Evolutionary conservation across 2,329 filamentous ascomycete genomes (phyloP).

Genomic region (Colletotrichum lupini): DNA sequence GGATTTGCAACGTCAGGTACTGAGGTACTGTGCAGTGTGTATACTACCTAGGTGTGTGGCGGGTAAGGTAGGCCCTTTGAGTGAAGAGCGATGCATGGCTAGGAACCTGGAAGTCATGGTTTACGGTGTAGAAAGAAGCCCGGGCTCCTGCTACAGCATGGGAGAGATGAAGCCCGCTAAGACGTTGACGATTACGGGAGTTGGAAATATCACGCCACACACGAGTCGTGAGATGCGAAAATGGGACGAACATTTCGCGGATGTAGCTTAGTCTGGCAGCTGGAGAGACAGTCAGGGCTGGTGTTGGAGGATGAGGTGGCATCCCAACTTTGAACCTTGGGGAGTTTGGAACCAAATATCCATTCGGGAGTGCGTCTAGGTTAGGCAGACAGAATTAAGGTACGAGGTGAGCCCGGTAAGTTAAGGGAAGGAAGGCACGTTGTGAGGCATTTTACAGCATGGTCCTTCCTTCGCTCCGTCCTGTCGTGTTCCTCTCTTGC

Average conservation of each 20-base stretch:
- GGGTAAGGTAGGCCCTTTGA: conserved; percentile 4
- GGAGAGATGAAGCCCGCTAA: conserved; percentile 13
- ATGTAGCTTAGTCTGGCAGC: not conserved
- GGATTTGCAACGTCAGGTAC: not conserved
- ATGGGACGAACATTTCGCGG: conserved; percentile 31
- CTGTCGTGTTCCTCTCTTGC: not conserved
- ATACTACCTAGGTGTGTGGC: not conserved
- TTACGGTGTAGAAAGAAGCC: not conserved
- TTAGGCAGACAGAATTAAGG: not conserved
- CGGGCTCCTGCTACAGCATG: not conserved
- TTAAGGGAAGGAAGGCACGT: not conserved
- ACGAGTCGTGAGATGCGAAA: conserved; percentile 24
- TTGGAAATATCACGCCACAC: conserved; percentile 30
- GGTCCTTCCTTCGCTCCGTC: not conserved
- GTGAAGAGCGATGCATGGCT: not conserved
- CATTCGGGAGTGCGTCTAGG: too few species aligned
- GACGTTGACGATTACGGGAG: conserved; percentile 18
- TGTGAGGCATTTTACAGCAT: not conserved
- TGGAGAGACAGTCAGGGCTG: conserved; percentile 2
- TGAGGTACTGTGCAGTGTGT: too few species aligned
- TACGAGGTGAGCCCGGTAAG: not conserved
- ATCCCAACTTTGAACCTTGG: not conserved
- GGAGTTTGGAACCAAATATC: too few species aligned
- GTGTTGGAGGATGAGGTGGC: not conserved
- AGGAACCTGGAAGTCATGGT: not conserved